phyloP scores from a whole-genome alignment of 1,139 yeast genomes.

The Lodderomyces orthopsilosis region DNA sequence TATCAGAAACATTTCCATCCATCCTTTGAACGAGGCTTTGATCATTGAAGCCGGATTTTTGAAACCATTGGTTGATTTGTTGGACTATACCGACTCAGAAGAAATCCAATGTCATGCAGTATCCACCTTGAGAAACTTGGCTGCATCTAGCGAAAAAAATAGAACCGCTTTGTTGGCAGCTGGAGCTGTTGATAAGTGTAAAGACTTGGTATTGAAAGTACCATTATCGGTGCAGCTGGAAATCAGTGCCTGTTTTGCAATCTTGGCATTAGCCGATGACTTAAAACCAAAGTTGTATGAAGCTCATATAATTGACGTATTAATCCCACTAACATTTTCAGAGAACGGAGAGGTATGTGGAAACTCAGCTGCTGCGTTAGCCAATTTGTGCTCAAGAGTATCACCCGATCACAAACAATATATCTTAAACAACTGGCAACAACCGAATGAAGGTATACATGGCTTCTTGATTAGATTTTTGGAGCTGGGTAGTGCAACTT shows the following conservation, averaged over 20 bases:
- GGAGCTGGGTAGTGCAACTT: slow-evolving; percentile 86
- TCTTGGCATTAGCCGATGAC: slow-evolving; percentile 93
- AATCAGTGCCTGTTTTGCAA: slow-evolving; percentile 96
- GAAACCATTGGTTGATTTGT: slow-evolving; percentile 79
- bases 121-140: slow-evolving; percentile 89
- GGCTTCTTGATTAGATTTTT: slow-evolving; percentile 82
- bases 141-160: slow-evolving; percentile 92
- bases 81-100: slow-evolving; percentile 84
- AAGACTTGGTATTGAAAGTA: slow-evolving; percentile 77
- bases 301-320: slow-evolving; percentile 80
- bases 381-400: slow-evolving; percentile 89
- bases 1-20: slow-evolving; percentile 92
- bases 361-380: slow-evolving; percentile 96
- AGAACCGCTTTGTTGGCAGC: slow-evolving; percentile 90
- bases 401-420: slow-evolving; percentile 67
- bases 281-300: slow-evolving; percentile 82
- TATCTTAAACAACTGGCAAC: slow-evolving; percentile 75
- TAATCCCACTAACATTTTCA: slow-evolving; percentile 86
- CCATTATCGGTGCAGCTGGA: slow-evolving; percentile 92
- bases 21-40: slow-evolving; percentile 91
- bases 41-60: slow-evolving; percentile 96
- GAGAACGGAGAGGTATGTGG: slow-evolving; percentile 96
- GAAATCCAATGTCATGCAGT: slow-evolving; percentile 98
- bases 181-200: slow-evolving; percentile 93
- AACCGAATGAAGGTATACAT: slow-evolving; percentile 81